phyloP scores from a whole-genome alignment of 2,329 filamentous ascomycete species.

The Fusarium chlamydosporum region DNA sequence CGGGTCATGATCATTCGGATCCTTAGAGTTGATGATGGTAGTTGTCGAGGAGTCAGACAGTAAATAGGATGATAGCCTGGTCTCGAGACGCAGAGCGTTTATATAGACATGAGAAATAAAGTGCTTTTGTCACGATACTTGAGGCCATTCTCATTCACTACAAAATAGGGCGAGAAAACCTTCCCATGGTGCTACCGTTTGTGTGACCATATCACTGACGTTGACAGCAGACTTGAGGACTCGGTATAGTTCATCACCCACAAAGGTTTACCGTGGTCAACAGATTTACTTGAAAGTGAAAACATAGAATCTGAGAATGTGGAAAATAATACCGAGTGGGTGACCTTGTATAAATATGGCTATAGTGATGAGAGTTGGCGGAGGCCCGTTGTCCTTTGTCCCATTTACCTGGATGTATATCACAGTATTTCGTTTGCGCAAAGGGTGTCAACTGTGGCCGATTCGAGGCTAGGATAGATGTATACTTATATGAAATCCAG shows the following conservation, averaged over 20 bases:
- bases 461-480: neutral
- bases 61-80: neutral
- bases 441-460: neutral
- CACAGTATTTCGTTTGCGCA: neutral
- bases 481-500: neutral
- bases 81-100: slow-evolving; percentile 2
- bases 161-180: slow-evolving; percentile 13
- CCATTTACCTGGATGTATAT: neutral
- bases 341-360: neutral
- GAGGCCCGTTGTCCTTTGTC: neutral
- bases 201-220: slow-evolving; percentile 31
- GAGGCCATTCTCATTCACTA: slow-evolving; percentile 3
- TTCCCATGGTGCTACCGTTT: slow-evolving; percentile 30
- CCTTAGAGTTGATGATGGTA: neutral
- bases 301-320: neutral
- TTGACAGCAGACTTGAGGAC: neutral
- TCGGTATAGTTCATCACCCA: slow-evolving; percentile 6
- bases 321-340: too few species aligned
- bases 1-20: slow-evolving; percentile 1
- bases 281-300: neutral
- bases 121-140: neutral
- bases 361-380: neutral
- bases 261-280: neutral
- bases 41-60: neutral
- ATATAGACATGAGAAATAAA: slow-evolving; percentile 3